Evolutionary conservation across 768 basidiomycete genomes (phyloP), one percentile per base, ranked within the genome.

Genomic region (Lactarius sanguifluus): DNA sequence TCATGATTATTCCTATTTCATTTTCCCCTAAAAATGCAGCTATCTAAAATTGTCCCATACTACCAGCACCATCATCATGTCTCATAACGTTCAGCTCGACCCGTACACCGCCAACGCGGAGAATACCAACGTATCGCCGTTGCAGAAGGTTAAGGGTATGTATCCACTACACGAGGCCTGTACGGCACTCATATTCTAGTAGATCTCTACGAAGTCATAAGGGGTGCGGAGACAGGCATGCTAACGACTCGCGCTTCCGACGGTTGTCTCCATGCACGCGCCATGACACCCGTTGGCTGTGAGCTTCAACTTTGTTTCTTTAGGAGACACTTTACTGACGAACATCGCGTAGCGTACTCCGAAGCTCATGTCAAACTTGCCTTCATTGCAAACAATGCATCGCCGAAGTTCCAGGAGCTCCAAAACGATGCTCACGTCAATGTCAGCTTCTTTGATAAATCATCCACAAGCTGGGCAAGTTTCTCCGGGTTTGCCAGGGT

Each of bases 251-350:
- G 89, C 43, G 82, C 86, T 20, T 73, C 81, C 16, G 80, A 85
- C 62, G 92, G 91, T 1, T 78, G 83, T 52, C 76, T 96, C 25
- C 93, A 95, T 75, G 86, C 91, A 9, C 84, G 93, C 64, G 88
- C 88, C 30, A 95, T 96, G 94, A 81, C 83, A 18, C 89, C 89
- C 23, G 80, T 84, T n/a, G 79, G 82, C 45, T 83, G 90, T 91
- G 70, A 52, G 86, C 75, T 34, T 18, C 32, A 15, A 55, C 12
- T 45, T 30, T 38, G 10, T 18, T 34, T 38, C 20, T 43, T 41
- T 0, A 16, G 8, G 0, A n/a, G 23, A 28, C 13, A 18, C 36
- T 38, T 18, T 36, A 13, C 55, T 4, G 12, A 45, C 38, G 15
- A 32, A 72, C 63, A 25, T 65, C 47, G 23, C 23, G 50, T 65